These are phyloP conservation scores for Paralagenidium karlingii DNA, from an alignment of 352 stramenopile genomes.

Conservation along the genomic window DNA sequence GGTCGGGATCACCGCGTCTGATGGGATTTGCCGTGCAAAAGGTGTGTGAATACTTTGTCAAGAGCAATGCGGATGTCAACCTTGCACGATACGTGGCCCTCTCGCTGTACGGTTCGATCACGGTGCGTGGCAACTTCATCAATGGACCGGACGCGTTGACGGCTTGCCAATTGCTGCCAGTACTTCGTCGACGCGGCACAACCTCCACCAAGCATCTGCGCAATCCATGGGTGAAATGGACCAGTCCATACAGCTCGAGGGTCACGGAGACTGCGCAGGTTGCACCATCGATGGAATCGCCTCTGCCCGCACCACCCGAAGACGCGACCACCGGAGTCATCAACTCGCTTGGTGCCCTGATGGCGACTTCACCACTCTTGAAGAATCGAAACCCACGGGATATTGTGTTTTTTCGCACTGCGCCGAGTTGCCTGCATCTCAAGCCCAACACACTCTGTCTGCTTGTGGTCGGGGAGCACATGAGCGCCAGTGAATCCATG, in stretches of 20 bases:
- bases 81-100: constrained; percentile 48
- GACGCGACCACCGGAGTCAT: background rate
- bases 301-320: background rate
- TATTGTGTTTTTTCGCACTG: constrained; percentile 54
- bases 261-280: background rate
- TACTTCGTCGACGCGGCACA: constrained; percentile 12
- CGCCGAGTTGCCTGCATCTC: constrained; percentile 41
- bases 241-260: too few species aligned
- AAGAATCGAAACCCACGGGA: constrained; percentile 40
- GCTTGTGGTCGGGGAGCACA: constrained; percentile 47
- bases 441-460: constrained; percentile 44
- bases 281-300: background rate
- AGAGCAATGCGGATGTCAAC: constrained; percentile 44
- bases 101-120: constrained; percentile 30
- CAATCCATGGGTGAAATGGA: background rate
- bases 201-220: background rate
- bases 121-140: constrained; percentile 43
- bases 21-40: constrained; percentile 9
- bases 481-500: constrained; percentile 27
- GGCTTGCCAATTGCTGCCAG: constrained; percentile 46
- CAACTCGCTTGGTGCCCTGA: background rate
- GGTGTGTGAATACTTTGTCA: constrained; percentile 49
- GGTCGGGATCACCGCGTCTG: background rate
- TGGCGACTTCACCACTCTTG: constrained; percentile 22
- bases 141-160: constrained; percentile 33